A percentile compares a stretch with the other conserved stretches of the same genome.
phyloP scores from a whole-genome alignment of 805 yeast genomes.

The Teunomyces pallodes region DNA sequence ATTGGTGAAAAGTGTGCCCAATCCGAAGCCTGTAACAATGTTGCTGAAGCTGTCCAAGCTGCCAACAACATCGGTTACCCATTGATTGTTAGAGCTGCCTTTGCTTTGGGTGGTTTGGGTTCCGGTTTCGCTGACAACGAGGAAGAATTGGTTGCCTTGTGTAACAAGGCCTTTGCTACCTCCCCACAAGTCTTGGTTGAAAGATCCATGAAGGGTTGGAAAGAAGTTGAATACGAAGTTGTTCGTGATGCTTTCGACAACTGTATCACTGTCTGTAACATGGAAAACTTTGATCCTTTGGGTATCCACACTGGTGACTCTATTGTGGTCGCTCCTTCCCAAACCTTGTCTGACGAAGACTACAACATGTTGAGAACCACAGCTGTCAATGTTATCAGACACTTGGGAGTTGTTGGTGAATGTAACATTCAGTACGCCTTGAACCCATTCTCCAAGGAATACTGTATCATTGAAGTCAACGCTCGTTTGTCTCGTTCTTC shows the following conservation, averaged over 20 bases:
- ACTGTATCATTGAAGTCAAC: conserved; percentile 96
- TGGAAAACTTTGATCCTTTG: conserved; percentile 98
- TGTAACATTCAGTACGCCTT: conserved; percentile 97
- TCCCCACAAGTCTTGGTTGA: conserved; percentile 96
- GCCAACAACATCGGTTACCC: conserved; percentile 90
- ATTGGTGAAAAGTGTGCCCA: conserved; percentile 94
- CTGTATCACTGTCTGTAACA: conserved; percentile 98
- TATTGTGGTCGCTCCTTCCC: conserved; percentile 98
- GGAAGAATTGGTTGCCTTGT: conserved; percentile 74
- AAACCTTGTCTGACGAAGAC: conserved; percentile 93
- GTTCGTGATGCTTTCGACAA: conserved; percentile 96
- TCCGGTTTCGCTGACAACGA: conserved; percentile 95
- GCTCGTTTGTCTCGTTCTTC: conserved; percentile 97
- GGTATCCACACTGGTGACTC: conserved; percentile 99
- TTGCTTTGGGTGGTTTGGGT: conserved; percentile 95
- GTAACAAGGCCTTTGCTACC: conserved; percentile 89
- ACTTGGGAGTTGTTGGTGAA: conserved; percentile 98
- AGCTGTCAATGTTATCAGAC: conserved; percentile 95
- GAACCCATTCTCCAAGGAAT: conserved; percentile 89
- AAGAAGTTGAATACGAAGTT: conserved; percentile 97
- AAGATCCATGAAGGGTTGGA: conserved; percentile 98
- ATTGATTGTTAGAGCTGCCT: conserved; percentile 95
- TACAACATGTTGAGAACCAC: conserved; percentile 97
- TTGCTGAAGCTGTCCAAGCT: conserved; percentile 81
- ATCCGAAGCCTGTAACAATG: conserved; percentile 78